Evolutionary conservation across 108 stramenopile genomes (phyloP), one percentile per base, ranked within the genome.

Genomic region (Pseudonitzschia pungens): DNA sequence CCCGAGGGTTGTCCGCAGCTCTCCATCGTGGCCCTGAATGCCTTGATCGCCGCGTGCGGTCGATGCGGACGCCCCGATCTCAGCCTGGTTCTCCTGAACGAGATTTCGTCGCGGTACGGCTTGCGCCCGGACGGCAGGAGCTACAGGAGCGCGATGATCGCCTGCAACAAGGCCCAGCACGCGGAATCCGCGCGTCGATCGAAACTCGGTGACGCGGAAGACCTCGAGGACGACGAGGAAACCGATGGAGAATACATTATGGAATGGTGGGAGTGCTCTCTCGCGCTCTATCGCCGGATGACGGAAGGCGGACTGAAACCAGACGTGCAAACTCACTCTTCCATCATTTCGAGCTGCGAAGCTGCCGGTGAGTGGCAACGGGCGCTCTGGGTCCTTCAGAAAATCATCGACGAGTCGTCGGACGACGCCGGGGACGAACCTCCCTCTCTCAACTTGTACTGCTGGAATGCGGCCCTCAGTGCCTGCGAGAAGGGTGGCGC

Each of bases 281-380:
- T 92, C 15, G 86, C 91, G 10, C 78, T 92, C 11, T 71, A 89
- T 7, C 45, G 88, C 20, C 74, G 91, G 28, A 89, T 89, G 91
- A 71, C 65, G 27, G 91, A 92, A 75, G 88, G 84, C 42, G 83
- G 85, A 16, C 48, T 89, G 36, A 70, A 69, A 50, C 91, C 91
- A 54, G 84, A 85, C 64, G 69, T 72, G 21, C 86, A 84, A 68
- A 86, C 79, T 16, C 82, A 77, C 52, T 89, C 88, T 28, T 87
- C 87, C 29, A 83, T 75, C 12, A 87, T 92, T 22, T 86, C 85
- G 72, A 83, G 88, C 32, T 86, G 83, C 52, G 87, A 92, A 73
- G 82, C 87, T 43, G 91, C 87, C 11, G 91, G 91, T 20, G 69
- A 92, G 76, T 92, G 91, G 91, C 91, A 92, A 66, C 83, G 88